Evolutionary conservation across 2,329 filamentous ascomycete species (phyloP), one percentile per base, ranked within the genome.

Genomic region (Clathrospora elynae): DNA sequence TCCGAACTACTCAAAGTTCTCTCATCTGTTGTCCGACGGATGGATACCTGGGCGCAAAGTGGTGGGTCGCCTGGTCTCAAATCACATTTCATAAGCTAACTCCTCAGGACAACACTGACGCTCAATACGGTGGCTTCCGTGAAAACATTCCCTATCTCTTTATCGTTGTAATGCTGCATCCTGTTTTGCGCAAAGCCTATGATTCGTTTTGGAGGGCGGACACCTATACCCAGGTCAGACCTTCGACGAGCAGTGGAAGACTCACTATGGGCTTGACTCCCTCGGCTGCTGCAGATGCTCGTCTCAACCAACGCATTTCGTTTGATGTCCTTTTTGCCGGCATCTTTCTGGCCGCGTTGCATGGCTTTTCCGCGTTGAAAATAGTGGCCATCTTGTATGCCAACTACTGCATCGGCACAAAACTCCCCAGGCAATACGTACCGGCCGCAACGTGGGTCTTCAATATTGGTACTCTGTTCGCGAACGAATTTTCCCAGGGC

Each of bases 11-110:
- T 67, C 78, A 45, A 87, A 85, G 56, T 96, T 85, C 65, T 79
- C 86, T 49, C 75, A 76, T 46, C 75, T 85, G 25, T 80, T 99
- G 11, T 84, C 83, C 2, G 78, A 84, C 6, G 95, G 93, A 57
- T 99, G 93, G 93, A 87, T 99, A 43, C 87, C 87, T 6, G 92
- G 92, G 17, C 87, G 92, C 46, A 89, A 89, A 78, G 89, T 97
- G 51, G 87, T 90, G 77, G 68, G 59, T 55, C 30, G 19, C n/a
- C 13, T 19, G 30, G 10, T 13, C 17, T 3, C 19, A 12, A 23
- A 3, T 42, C 32, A 43, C 30, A 29, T 35, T 19, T 16, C 9
- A 29, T 16, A 8, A 38, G 8, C 45, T 56, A 16, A 55, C 16
- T 20, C 8, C 26, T 3, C 51, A 90, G 86, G 93, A 99, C 73